A percentile compares a stretch with the other conserved stretches of the same genome.
These are phyloP conservation scores for Amaranthus hypochondriacus DNA, from an alignment of 148 eudicot genomes.

Conservation along the genomic window DNA sequence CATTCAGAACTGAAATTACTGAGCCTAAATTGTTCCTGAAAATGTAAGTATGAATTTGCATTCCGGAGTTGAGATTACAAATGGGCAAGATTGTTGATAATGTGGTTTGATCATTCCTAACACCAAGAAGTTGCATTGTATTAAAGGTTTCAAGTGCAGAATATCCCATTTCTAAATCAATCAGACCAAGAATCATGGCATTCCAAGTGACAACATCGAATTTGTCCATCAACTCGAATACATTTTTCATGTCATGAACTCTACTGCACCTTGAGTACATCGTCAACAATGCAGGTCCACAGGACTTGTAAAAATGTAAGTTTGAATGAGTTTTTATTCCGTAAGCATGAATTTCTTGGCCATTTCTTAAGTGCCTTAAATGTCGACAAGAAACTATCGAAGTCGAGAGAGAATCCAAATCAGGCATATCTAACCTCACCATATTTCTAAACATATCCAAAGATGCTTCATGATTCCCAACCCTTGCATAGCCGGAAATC, in stretches of 20 bases:
- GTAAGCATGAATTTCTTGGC: slow-evolving; percentile 46
- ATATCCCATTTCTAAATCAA: slow-evolving; percentile 27
- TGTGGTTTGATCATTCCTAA: slow-evolving; percentile 35
- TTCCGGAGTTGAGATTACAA: slow-evolving; percentile 46
- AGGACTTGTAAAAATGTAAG: slow-evolving; percentile 29
- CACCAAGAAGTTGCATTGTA: slow-evolving; percentile 33
- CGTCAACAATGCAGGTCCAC: slow-evolving; percentile 48
- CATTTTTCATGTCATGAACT: slow-evolving; percentile 23
- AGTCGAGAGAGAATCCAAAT: slow-evolving; percentile 44
- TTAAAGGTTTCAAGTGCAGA: slow-evolving; percentile 34
- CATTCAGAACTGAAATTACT: slow-evolving; percentile 29
- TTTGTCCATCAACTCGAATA: slow-evolving; percentile 43
- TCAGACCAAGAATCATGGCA: slow-evolving; percentile 36
- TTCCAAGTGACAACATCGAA: slow-evolving; percentile 51
- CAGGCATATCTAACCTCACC: slow-evolving; percentile 32
- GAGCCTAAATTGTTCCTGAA: slow-evolving; percentile 22
- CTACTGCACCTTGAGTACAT: slow-evolving; percentile 38
- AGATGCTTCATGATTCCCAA: slow-evolving; percentile 32
- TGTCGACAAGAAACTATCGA: slow-evolving; percentile 42
- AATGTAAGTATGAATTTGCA: slow-evolving; percentile 39
- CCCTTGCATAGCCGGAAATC: slow-evolving; percentile 48
- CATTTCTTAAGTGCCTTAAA: slow-evolving; percentile 31
- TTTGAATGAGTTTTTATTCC: slow-evolving; percentile 32
- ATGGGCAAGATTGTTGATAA: slow-evolving; percentile 40
- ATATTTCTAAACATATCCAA: slow-evolving; percentile 41